A percentile compares a stretch with the other conserved stretches of the same genome.
phyloP scores from a whole-genome alignment of 2,329 filamentous ascomycete species.

The Talaromyces sp. region DNA sequence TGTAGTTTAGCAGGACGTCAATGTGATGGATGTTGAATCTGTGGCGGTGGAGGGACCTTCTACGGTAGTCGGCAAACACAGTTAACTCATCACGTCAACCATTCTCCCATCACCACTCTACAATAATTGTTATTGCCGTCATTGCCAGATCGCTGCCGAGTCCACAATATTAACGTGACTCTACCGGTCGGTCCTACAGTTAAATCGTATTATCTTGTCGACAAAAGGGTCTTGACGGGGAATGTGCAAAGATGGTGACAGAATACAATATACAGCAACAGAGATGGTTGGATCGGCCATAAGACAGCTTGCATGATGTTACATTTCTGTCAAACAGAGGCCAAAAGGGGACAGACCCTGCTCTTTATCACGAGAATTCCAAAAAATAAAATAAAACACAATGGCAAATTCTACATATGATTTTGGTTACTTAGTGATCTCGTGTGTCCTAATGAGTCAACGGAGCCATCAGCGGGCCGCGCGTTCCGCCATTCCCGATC shows the following conservation, averaged over 20 bases:
- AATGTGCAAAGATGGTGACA: neutral
- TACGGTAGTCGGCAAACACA: slow-evolving; percentile 7
- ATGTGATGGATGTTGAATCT: slow-evolving; percentile 14
- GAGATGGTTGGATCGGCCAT: neutral
- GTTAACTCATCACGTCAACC: neutral
- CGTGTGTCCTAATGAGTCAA: too few species aligned
- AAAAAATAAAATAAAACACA: too few species aligned
- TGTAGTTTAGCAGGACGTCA: slow-evolving; percentile 4
- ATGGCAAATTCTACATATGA: too few species aligned
- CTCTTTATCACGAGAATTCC: too few species aligned
- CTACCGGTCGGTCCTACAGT: neutral
- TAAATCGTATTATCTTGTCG: neutral
- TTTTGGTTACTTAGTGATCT: too few species aligned
- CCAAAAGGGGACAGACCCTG: too few species aligned
- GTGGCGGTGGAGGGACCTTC: slow-evolving; percentile 10
- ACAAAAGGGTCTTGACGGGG: neutral
- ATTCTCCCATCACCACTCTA: neutral
- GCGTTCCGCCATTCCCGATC: neutral
- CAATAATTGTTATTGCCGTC: neutral
- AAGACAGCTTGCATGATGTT: neutral
- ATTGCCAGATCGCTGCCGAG: neutral
- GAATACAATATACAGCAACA: neutral
- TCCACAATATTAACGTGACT: neutral
- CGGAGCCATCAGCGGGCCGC: neutral
- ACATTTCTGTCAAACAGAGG: too few species aligned